Conservation (phyloP, 345 rosid species). For the Psidium guajava region DNA sequence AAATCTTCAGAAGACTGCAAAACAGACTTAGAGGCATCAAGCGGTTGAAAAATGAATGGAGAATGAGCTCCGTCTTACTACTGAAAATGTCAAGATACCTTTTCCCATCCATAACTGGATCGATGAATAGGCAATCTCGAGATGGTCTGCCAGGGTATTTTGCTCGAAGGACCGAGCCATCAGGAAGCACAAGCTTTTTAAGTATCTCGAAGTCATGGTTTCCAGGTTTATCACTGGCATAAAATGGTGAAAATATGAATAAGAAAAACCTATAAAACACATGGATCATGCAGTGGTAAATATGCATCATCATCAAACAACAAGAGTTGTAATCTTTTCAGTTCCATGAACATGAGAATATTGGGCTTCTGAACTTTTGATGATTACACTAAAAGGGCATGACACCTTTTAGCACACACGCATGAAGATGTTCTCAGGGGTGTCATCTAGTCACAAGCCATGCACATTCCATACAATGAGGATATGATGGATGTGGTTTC, state of each 20-base stretch:
- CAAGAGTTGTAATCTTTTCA: neutral
- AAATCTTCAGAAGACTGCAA: conserved; percentile 39
- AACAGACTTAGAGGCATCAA: neutral
- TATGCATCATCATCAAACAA: neutral
- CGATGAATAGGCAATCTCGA: conserved; percentile 40
- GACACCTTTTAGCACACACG: neutral
- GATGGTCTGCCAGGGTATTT: conserved; percentile 49
- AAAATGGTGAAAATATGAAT: neutral
- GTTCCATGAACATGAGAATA: neutral
- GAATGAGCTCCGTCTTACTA: neutral
- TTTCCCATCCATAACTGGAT: conserved; percentile 42
- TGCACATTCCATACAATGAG: neutral
- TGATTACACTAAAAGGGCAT: neutral
- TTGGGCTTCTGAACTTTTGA: neutral
- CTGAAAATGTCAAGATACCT: conserved; percentile 15
- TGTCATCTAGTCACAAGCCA: neutral
- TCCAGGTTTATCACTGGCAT: conserved; percentile 41
- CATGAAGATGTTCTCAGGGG: neutral
- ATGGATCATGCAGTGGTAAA: neutral
- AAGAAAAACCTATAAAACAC: neutral
- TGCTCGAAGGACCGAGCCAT: conserved; percentile 46
- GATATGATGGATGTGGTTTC: neutral
- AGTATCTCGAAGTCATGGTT: conserved; percentile 43
- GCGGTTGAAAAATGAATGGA: neutral
- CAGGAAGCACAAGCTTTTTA: conserved; percentile 37